Evolutionary conservation across 352 stramenopile species (phyloP), one percentile per base, ranked within the genome.

Genomic region (Phytophthora capsici): DNA sequence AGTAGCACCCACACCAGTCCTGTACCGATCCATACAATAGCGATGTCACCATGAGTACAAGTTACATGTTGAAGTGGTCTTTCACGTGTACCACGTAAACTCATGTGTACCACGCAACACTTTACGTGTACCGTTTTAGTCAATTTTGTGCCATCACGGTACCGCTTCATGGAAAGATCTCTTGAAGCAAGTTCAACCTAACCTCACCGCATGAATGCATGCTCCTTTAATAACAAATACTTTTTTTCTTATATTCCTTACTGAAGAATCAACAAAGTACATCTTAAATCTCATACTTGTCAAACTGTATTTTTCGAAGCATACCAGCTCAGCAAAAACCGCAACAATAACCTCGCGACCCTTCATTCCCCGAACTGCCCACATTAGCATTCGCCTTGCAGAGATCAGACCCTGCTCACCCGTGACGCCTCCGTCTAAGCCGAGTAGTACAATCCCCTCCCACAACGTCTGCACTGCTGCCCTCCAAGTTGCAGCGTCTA

Each of bases 381-480:
- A 69, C 62, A 69, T 65, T 65, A 65, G 54, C 38, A 65, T 69
- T 69, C 45, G 62, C 63, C 28, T 3, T 4, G 7, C 22, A n/a
- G 28, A 47, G 13, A 19, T 26, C 26, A 46, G 17, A 19, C 28
- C 16, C 45, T 17, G 19, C 20, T 32, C 37, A 32, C 13, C 50
- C 45, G 20, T 25, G 23, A 34, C 25, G 22, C 23, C 25, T 37
- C 40, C 40, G 20, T 12, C 41, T 20, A 48, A 48, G 19, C 41
- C 12, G 20, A 48, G 41, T 4, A 9, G 12, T 37, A 25, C 14
- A 32, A 34, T 30, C 19, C 37, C 30, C 40, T 50, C 19, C 10
- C 17, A 22, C 17, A 20, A 46, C 43, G 28, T 32, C 17, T 13
- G 19, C 40, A 32, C 26, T 55, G 54, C 51, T 40, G n/a, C 23